Conservation (phyloP, 2,329 filamentous ascomycete genomes). For the Microcyclospora tardicrescens region DNA sequence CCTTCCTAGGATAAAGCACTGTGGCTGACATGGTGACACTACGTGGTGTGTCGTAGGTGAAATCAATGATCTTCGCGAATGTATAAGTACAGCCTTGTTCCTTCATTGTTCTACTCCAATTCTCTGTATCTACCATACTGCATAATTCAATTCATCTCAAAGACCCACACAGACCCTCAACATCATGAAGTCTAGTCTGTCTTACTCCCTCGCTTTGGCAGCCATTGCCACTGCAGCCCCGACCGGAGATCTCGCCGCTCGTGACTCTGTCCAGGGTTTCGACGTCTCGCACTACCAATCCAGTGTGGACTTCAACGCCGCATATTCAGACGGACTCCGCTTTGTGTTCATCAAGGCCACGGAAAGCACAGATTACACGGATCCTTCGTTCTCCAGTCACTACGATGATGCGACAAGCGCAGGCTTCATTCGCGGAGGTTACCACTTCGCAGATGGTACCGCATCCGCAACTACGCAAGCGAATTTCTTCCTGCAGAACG, state of each 20-base stretch:
- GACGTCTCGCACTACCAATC: conserved; percentile 24
- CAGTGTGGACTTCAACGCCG: conserved; percentile 19
- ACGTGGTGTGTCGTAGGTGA: too few species aligned
- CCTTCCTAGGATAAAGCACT: background rate
- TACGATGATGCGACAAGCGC: conserved; percentile 39
- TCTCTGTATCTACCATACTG: too few species aligned
- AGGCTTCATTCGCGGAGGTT: conserved; percentile 42
- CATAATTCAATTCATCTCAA: too few species aligned
- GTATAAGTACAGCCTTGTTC: too few species aligned
- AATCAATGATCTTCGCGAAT: too few species aligned
- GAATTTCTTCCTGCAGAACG: conserved; percentile 39
- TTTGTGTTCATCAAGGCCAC: conserved; percentile 24
- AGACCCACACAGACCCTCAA: background rate
- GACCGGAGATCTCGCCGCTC: conserved; percentile 1
- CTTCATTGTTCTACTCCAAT: too few species aligned
- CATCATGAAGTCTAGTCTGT: conserved; percentile 1
- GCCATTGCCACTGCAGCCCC: conserved; percentile 4
- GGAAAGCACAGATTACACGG: conserved; percentile 7
- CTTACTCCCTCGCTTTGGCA: conserved; percentile 1
- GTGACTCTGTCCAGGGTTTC: conserved; percentile 19
- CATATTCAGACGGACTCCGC: conserved; percentile 18
- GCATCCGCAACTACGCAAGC: conserved; percentile 38
- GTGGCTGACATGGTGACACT: too few species aligned
- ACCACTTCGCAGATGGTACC: conserved; percentile 39
- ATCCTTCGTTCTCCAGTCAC: conserved; percentile 32